Evolutionary conservation across 1,284 basidiomycete genomes (phyloP).

Genomic region (Meripilus lineatus): DNA sequence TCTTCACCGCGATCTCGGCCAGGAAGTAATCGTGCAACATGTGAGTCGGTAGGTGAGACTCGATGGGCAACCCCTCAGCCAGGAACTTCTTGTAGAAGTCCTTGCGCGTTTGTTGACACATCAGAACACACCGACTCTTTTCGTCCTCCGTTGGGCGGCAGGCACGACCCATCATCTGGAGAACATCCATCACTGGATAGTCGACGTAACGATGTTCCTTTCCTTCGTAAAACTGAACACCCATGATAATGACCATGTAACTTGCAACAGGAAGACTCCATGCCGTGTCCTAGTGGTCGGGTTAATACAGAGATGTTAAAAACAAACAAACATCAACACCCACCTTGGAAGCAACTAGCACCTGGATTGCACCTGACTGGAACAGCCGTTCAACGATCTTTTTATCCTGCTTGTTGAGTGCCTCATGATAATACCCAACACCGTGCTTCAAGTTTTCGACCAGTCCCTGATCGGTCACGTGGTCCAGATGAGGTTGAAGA

Average conservation of each 20-base stretch:
- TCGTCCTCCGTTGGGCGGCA: slow-evolving; percentile 86
- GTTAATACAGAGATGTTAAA: slow-evolving; percentile 2
- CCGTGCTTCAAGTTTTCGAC: slow-evolving; percentile 86
- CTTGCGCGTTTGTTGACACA: slow-evolving; percentile 96
- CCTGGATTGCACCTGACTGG: slow-evolving; percentile 91
- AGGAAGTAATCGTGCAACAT: slow-evolving; percentile 96
- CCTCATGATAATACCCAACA: slow-evolving; percentile 96
- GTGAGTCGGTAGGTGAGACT: slow-evolving; percentile 86
- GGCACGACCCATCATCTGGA: slow-evolving; percentile 98
- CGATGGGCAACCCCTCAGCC: slow-evolving; percentile 95
- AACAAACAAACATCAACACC: slow-evolving; percentile 2
- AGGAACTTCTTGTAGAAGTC: slow-evolving; percentile 99
- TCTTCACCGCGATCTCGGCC: slow-evolving; percentile 97
- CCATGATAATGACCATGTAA: slow-evolving; percentile 99
- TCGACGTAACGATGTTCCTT: slow-evolving; percentile 97
- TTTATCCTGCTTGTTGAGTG: slow-evolving; percentile 87
- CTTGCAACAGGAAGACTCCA: slow-evolving; percentile 93
- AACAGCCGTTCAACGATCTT: slow-evolving; percentile 93
- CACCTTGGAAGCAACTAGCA: slow-evolving; percentile 90
- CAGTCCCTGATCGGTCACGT: slow-evolving; percentile 75
- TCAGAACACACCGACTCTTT: slow-evolving; percentile 87
- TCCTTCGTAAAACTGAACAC: slow-evolving; percentile 93
- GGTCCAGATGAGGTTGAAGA: slow-evolving; percentile 85
- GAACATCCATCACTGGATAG: slow-evolving; percentile 95
- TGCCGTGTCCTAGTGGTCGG: slow-evolving; percentile 81